Base-by-base conservation (phyloP, 345 rosid genomes). In the Turritis glabra region DNA sequence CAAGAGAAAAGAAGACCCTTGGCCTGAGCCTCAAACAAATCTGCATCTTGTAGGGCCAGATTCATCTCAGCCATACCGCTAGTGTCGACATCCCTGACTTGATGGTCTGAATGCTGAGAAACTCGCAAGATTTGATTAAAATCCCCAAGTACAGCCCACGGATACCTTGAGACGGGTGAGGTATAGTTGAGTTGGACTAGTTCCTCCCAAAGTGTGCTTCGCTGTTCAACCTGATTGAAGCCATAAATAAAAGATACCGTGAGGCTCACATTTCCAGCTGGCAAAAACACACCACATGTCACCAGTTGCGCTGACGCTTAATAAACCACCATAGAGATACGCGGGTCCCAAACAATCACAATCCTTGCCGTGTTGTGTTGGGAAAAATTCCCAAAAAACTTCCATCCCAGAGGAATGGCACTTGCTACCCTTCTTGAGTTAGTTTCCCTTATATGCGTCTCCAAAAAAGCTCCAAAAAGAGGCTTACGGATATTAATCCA, bases 151-250 rank as follows among this genome's bases (percentile, higher is more conserved):
- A 46, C 52, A 3, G 52, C 52, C 23, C 52, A 18, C 0, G 23
- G 52, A 4, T 18, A 5, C 2, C 1, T 1, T 0, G 52, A 46
- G 0, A 46, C 52, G 0, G 5, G 52, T 0, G 23, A 2, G 1
- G 12, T 0, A 0, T 23, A 2, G 5, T 18, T 18, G 0, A 46
- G 0, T 0, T 0, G 1, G 0, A 18, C 11, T 1, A 46, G 3
- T 3, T 46, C 52, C 1, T 46, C 52, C 52, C 52, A 46, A 3
- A 18, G 23, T 2, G 23, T 0, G 0, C 0, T 2, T 18, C 23
- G 3, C 1, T 46, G 1, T 1, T 46, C 52, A 0, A 46, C 52
- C 12, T 0, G 5, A 1, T 46, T 46, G 5, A 46, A 18, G 0
- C 52, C 52, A 18, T 46, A 46, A 0, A 46, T 23, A 46, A 46